phyloP scores from a whole-genome alignment of 495 filamentous ascomycete species.

The Daldinia loculata region DNA sequence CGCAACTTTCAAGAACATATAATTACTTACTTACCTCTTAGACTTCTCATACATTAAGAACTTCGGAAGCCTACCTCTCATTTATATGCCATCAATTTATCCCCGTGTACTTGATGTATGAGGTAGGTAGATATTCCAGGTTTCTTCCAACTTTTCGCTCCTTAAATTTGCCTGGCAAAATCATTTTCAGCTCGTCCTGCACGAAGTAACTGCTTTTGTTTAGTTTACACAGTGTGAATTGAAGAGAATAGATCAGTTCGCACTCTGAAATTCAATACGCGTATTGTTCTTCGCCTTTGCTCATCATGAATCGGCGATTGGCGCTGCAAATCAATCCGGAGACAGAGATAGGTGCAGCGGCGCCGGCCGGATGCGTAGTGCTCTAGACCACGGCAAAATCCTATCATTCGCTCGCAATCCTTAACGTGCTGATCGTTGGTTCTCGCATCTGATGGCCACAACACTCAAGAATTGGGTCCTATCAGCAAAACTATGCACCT shows the following conservation, averaged over 20 bases:
- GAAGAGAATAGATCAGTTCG: neutral
- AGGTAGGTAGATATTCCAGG: too few relatives aligned
- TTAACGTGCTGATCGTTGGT: neutral
- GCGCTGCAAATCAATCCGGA: neutral
- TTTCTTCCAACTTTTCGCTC: neutral
- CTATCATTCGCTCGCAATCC: constrained; percentile 14
- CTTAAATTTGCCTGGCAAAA: neutral
- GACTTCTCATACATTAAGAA: too few relatives aligned
- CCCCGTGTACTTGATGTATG: too few relatives aligned
- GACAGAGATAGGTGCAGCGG: constrained; percentile 8
- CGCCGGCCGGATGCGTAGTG: constrained; percentile 31
- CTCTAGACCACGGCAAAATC: constrained; percentile 5
- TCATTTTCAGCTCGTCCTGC: neutral
- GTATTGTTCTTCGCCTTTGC: neutral
- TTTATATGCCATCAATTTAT: neutral
- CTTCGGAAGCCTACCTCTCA: too few relatives aligned
- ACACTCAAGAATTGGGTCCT: neutral
- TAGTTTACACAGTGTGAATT: neutral
- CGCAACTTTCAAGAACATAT: too few relatives aligned
- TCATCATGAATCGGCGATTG: constrained; percentile 1
- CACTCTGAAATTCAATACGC: neutral
- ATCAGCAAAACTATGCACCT: neutral
- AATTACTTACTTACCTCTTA: too few relatives aligned
- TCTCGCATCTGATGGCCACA: constrained; percentile 3
- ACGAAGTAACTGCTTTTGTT: neutral